These are phyloP conservation scores for Alectoria sarmentosa DNA, from an alignment of 495 filamentous ascomycete species.

Conservation along the genomic window DNA sequence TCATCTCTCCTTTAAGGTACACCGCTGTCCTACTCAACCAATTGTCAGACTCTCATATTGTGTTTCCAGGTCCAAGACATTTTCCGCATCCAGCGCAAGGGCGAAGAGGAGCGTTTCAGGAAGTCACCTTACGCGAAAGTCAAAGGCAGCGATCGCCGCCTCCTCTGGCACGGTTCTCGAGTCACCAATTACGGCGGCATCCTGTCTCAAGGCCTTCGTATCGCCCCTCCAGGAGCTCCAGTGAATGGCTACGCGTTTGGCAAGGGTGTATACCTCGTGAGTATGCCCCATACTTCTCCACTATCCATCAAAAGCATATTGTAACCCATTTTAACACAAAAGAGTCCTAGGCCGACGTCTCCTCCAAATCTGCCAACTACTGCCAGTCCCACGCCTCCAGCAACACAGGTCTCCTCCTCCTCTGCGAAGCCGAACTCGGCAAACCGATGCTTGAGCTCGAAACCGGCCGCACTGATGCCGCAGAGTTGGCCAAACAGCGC, in stretches of 20 bases:
- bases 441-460: conserved; percentile 47
- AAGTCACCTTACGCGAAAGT: conserved; percentile 38
- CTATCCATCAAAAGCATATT: no score
- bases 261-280: conserved; percentile 35
- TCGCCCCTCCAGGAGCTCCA: conserved; percentile 78
- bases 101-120: conserved; percentile 60
- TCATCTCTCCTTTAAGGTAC: conserved; percentile 39
- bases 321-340: background rate
- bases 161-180: conserved; percentile 73
- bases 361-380: conserved; percentile 71
- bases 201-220: conserved; percentile 74
- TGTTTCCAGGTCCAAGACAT: conserved; percentile 51
- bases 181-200: conserved; percentile 78
- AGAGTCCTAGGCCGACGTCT: conserved; percentile 76
- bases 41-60: background rate
- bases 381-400: conserved; percentile 51
- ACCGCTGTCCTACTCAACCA: background rate
- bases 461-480: conserved; percentile 38
- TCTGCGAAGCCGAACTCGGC: conserved; percentile 69
- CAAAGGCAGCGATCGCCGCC: conserved; percentile 49
- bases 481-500: conserved; percentile 47
- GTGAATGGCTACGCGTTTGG: conserved; percentile 75
- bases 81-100: conserved; percentile 68
- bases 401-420: conserved; percentile 59
- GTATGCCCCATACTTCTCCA: background rate